Evolutionary conservation across 257 asterid genomes (phyloP), one percentile per base, ranked within the genome.

Genomic region (Cruciata laevipes): DNA sequence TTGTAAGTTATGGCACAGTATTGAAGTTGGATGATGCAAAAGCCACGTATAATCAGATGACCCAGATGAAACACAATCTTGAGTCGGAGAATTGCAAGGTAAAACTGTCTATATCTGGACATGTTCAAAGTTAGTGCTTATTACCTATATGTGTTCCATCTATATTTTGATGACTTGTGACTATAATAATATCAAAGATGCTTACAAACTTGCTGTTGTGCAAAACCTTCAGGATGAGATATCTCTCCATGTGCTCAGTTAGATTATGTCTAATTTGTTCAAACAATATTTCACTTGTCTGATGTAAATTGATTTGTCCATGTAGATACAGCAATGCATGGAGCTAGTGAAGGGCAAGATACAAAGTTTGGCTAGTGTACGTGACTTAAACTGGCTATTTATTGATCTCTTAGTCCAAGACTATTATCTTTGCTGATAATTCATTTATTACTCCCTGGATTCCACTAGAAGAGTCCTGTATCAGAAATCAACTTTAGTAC

Each of bases 281-380:
- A 64, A 55, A 6, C 49, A 4, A 24, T 58, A 44, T 17, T n/a
- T 51, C 25, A 61, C 53, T 37, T 44, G 52, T 44, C 30, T 61
- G 37, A 67, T 61, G 71, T 64, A 68, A 64, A 55, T 55, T 67
- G 66, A 65, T 71, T 73, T 59, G 71, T 57, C 76, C 64, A 69
- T 77, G 57, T 86, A 91, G 97, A 82, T 80, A 75, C 71, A 73
- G 85, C 81, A 82, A 79, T 77, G 83, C 66, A 51, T 85, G 75
- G 85, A 91, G 67, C 77, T 76, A 65, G 76, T 80, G 78, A 80
- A 82, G 85, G 40, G 73, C 51, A 83, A 77, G 81, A 81, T 86
- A 71, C 73, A 55, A 18, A 74, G 74, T 38, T 83, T 82, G 67
- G 79, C 72, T 69, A 20, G 38, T 42, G 52, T 33, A 64, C 56